These are phyloP conservation scores for Corynespora cassiicola DNA, from an alignment of 2,329 filamentous ascomycete species.

Conservation along the genomic window DNA sequence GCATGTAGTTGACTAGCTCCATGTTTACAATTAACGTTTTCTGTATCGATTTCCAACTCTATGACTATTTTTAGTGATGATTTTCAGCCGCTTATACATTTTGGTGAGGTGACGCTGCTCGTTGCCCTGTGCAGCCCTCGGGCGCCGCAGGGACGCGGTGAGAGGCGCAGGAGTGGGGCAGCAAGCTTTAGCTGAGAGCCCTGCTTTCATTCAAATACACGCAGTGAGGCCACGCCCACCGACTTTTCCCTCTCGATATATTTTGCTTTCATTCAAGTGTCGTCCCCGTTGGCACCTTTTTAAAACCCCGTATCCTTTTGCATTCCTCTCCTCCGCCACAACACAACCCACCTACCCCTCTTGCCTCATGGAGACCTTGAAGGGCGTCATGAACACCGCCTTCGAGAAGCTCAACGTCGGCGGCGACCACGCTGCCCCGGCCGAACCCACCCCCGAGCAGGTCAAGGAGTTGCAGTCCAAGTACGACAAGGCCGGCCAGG, in stretches of 20 bases:
- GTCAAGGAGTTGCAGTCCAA: constrained; percentile 72
- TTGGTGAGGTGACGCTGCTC: constrained; percentile 15
- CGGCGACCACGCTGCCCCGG: constrained; percentile 40
- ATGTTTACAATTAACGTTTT: constrained; percentile 4
- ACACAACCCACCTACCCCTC: constrained; percentile 29
- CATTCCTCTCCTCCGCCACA: constrained; percentile 14
- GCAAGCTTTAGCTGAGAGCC: constrained; percentile 27
- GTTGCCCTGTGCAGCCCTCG: constrained; percentile 15
- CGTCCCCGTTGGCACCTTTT: constrained; percentile 1
- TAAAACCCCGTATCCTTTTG: constrained; percentile 17
- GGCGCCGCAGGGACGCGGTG: constrained; percentile 31
- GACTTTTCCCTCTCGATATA: constrained; percentile 6
- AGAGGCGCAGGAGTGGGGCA: constrained; percentile 36
- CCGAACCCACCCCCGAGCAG: constrained; percentile 69
- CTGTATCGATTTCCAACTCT: neutral
- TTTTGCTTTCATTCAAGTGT: neutral
- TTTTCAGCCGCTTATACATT: constrained; percentile 26
- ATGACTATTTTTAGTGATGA: constrained; percentile 37
- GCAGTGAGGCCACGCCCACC: constrained; percentile 17
- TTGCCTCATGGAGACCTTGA: constrained; percentile 51
- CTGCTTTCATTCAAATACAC: constrained; percentile 22
- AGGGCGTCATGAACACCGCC: constrained; percentile 48
- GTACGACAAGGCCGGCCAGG: constrained; percentile 77
- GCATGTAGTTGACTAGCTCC: constrained; percentile 5
- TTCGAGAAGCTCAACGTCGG: constrained; percentile 50